Base-by-base conservation (phyloP, 768 basidiomycete species). In the Kwoniella shandongensis region DNA sequence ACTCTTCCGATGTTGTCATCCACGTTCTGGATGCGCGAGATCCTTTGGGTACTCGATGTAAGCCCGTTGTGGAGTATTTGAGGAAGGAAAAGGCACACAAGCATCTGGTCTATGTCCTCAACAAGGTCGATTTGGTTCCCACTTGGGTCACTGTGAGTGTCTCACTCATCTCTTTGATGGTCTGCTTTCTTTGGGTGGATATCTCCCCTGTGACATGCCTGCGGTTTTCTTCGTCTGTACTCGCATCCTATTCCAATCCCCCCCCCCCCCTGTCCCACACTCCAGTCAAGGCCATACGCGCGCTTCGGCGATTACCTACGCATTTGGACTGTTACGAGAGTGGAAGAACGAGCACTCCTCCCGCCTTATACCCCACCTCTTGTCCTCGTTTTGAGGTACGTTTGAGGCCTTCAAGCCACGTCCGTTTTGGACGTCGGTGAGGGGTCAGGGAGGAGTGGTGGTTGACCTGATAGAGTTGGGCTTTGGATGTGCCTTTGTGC, bases 41-140 rank as follows among this genome's bases (percentile, higher is more conserved):
- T 76, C 94, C 94, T 1, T 75, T 96, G 46, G 96, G 96, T 3
- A 98, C 96, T 26, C 83, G 94, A 73, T 99, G 94, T 78, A 87
- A 92, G 73, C 91, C 88, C 12, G 88, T 96, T 13, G 82, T 98
- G 47, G 90, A 92, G 61, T 96, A 88, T 68, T 82, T 99, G 69
- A 85, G 84, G 70, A 98, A 96, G 78, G 94, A 99, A 79, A 97
- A 97, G 78, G 83, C 89, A 20, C 91, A 96, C 79, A 99, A 99
- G 78, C 94, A 98, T 77, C 84, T 99, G 56, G 89, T 99, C 2
- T 85, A 97, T 55, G 83, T 99, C 51, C 85, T 99, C 67, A 99
- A 99, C 81, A 99, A 99, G 80, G 96, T 94, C 73, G 94, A 99
- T 78, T 79, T 99, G 53, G 93, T 99, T 12, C 96, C 94, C 6